phyloP scores from a whole-genome alignment of 2,329 filamentous ascomycete genomes.

The Sarocladiaceae sp. region DNA sequence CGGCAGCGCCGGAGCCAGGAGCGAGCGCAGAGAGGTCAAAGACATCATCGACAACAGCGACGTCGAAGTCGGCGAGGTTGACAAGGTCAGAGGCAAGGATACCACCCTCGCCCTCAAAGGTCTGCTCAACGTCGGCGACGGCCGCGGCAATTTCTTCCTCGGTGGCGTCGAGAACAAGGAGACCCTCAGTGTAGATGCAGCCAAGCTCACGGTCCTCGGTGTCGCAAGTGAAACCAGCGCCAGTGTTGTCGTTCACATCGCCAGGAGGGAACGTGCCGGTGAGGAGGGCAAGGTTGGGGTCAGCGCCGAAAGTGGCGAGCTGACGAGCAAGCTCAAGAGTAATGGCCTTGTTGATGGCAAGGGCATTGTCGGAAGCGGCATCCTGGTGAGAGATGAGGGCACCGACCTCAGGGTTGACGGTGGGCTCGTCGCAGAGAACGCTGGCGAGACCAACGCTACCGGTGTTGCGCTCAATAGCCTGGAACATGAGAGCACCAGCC shows the following conservation, averaged over 20 bases:
- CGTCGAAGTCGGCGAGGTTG: slow-evolving; percentile 16
- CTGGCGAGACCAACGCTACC: slow-evolving; percentile 29
- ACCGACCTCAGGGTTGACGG: slow-evolving; percentile 62
- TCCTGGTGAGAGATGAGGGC: slow-evolving; percentile 64
- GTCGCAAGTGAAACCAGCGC: slow-evolving; percentile 40
- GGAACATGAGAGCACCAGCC: slow-evolving; percentile 50
- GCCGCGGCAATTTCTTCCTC: slow-evolving; percentile 47
- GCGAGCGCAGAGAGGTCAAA: slow-evolving; percentile 9
- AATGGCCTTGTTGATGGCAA: slow-evolving; percentile 56
- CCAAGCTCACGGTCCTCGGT: slow-evolving; percentile 40
- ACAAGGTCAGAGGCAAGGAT: slow-evolving; percentile 15
- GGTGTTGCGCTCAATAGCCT: slow-evolving; percentile 49
- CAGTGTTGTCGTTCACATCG: slow-evolving; percentile 30
- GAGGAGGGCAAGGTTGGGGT: slow-evolving; percentile 57
- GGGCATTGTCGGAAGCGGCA: slow-evolving; percentile 54
- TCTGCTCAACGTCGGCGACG: slow-evolving; percentile 32
- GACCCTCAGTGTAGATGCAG: slow-evolving; percentile 49
- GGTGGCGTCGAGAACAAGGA: slow-evolving; percentile 50
- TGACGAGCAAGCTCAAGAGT: slow-evolving; percentile 55
- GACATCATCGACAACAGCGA: slow-evolving; percentile 17
- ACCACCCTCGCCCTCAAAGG: slow-evolving; percentile 27
- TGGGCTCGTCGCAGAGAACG: slow-evolving; percentile 50
- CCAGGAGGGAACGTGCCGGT: slow-evolving; percentile 62
- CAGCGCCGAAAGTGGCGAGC: slow-evolving; percentile 56
- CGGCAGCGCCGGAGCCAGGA: slow-evolving; percentile 8